Evolutionary conservation across 2,329 filamentous ascomycete genomes (phyloP).

Genomic region (Ilyonectria sp.): DNA sequence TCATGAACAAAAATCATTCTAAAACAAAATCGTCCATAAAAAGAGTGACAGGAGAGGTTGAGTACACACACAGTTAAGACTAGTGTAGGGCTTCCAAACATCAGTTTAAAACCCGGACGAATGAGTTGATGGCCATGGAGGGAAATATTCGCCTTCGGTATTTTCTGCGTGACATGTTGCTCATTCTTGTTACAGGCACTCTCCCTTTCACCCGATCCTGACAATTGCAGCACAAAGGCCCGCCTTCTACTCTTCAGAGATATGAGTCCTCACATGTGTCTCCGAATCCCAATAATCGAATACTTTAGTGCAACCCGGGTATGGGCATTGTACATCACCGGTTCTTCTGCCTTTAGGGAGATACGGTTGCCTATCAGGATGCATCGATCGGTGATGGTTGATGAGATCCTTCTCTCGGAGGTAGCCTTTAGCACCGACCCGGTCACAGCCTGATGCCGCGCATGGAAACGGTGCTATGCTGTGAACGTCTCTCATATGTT

Average conservation of each 20-base stretch:
- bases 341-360: background rate
- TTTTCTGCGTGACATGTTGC: background rate
- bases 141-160: no score
- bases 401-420: background rate
- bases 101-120: no score
- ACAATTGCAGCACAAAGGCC: background rate
- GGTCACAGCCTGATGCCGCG: background rate
- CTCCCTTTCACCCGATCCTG: background rate
- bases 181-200: background rate
- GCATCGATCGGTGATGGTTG: background rate
- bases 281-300: no score
- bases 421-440: conserved; percentile 4
- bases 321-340: conserved; percentile 10
- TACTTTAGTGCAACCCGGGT: background rate
- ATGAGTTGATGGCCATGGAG: no score
- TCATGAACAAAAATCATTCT: no score
- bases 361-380: background rate
- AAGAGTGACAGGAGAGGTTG: no score
- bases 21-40: no score
- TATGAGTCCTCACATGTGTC: background rate
- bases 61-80: no score
- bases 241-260: background rate
- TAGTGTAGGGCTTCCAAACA: no score
- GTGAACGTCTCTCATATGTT: conserved; percentile 4
- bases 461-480: background rate